Percentiles rank a stretch among this genome's conserved stretches.
Conservation (phyloP, 352 stramenopile species). For the Phytopythium cucurbitacearum region DNA sequence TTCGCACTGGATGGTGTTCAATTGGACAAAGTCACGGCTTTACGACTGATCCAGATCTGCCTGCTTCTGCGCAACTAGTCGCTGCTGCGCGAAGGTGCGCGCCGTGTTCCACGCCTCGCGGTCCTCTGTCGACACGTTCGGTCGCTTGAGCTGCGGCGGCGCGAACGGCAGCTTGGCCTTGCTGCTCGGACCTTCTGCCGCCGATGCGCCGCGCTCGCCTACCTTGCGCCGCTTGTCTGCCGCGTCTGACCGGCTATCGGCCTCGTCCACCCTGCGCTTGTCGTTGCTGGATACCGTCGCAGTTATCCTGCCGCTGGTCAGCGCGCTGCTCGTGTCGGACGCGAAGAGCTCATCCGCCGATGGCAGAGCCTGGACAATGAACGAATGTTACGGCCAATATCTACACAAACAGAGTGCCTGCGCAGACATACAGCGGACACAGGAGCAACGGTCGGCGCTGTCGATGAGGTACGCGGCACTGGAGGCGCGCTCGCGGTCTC, state of each 20-base stretch:
- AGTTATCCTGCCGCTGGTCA: constrained; percentile 5
- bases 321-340: constrained; percentile 22
- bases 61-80: constrained; percentile 19
- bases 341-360: constrained; percentile 49
- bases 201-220: neutral
- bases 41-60: neutral
- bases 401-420: too few species aligned
- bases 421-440: neutral
- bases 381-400: neutral
- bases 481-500: constrained; percentile 7
- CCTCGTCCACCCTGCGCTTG: constrained; percentile 7
- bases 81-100: constrained; percentile 49
- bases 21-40: too few species aligned
- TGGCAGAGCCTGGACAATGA: constrained; percentile 14
- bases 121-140: constrained; percentile 74
- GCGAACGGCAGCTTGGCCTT: constrained; percentile 41
- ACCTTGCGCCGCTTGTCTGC: constrained; percentile 13
- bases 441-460: neutral
- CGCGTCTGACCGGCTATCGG: constrained; percentile 2
- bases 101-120: constrained; percentile 65
- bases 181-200: constrained; percentile 4
- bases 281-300: neutral
- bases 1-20: too few species aligned
- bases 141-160: constrained; percentile 57
- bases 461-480: neutral